Evolutionary conservation across 2,329 filamentous ascomycete genomes (phyloP).

Genomic region (Aspergillus brasiliensis): DNA sequence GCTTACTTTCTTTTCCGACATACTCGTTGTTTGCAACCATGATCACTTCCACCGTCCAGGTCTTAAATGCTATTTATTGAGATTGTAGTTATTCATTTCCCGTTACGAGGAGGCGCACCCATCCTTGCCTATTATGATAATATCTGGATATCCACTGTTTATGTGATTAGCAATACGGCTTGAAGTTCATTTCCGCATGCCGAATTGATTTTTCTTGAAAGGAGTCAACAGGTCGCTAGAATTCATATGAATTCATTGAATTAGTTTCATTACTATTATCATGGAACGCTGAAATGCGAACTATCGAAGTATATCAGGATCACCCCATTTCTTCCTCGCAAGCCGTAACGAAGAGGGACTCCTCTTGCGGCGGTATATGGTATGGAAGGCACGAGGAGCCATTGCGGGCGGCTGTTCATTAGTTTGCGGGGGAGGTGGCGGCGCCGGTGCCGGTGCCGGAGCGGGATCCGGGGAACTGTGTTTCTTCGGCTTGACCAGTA

Average conservation of each 20-base stretch:
- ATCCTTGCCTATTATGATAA: not conserved
- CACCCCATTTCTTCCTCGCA: conserved; percentile 34
- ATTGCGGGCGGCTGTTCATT: conserved; percentile 21
- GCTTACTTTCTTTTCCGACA: not conserved
- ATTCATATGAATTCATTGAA: conserved; percentile 7
- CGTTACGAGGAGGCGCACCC: not conserved
- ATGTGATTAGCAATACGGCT: not conserved
- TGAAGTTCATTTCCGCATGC: not conserved
- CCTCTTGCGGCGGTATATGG: conserved; percentile 25
- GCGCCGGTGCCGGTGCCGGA: conserved; percentile 8
- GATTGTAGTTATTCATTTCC: not conserved
- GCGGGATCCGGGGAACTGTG: conserved; percentile 22
- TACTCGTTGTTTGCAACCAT: not conserved
- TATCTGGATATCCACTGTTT: not conserved
- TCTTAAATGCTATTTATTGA: not conserved
- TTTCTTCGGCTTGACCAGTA: conserved; percentile 75
- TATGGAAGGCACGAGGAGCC: conserved; percentile 23
- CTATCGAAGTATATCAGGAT: conserved; percentile 40
- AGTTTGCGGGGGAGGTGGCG: conserved; percentile 24
- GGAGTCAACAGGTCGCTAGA: not conserved
- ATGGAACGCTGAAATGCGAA: conserved; percentile 20
- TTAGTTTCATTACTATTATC: conserved; percentile 21
- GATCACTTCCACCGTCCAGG: not conserved
- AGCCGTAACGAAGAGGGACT: conserved; percentile 26
- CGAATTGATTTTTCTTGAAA: not conserved